Conservation (phyloP, 345 rosid genomes). For the Acer negundo region DNA sequence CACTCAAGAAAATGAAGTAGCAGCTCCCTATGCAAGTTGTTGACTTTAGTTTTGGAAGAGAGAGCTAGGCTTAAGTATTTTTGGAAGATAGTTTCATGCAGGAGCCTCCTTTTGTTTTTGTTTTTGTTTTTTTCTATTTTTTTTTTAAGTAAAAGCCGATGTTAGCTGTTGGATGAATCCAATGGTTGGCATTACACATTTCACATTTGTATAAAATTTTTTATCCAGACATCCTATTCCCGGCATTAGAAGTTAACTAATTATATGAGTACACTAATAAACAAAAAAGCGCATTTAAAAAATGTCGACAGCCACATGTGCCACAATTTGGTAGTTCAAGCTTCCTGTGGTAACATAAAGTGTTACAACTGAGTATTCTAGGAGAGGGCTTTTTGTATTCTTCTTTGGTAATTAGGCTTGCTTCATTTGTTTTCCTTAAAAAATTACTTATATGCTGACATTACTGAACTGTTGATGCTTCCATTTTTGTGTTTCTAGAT, state of each 20-base stretch:
- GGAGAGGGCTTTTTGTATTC: not conserved
- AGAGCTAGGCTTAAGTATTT: not conserved
- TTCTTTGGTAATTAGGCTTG: not conserved
- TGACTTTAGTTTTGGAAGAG: not conserved
- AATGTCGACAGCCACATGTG: not conserved
- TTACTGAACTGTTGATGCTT: not conserved
- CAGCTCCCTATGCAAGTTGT: not conserved
- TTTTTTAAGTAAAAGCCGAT: not conserved
- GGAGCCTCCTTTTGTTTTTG: not conserved
- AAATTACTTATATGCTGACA: not conserved
- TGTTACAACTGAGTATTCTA: not conserved
- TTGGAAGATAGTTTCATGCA: not conserved
- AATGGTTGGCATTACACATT: not conserved
- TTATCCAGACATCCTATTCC: not conserved
- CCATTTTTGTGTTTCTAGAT: slow-evolving; percentile 47
- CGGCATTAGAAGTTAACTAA: not conserved
- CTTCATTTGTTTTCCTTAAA: not conserved
- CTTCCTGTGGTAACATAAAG: not conserved
- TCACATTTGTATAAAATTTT: not conserved
- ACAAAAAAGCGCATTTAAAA: not conserved
- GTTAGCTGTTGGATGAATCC: not conserved
- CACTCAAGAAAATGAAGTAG: not conserved
- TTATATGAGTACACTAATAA: not conserved
- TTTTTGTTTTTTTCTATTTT: not conserved
- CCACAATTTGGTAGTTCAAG: not conserved